A percentile compares a stretch with the other conserved stretches of the same genome.
These are phyloP conservation scores for Hymenoscyphus scutula DNA, from an alignment of 2,329 filamentous ascomycete genomes.

Conservation along the genomic window DNA sequence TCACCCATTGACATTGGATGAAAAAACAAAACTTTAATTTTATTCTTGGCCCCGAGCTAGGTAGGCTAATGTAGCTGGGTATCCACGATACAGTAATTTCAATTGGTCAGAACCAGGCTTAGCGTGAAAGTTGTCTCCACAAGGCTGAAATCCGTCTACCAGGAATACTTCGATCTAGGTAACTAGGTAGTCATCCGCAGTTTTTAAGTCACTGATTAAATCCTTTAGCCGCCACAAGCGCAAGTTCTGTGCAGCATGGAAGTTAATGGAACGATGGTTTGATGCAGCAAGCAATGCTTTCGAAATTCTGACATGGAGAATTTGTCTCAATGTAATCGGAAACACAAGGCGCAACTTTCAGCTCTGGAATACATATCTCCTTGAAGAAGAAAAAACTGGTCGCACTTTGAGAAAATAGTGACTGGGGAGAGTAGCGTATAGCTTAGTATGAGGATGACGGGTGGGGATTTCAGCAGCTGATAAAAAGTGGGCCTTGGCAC, in stretches of 20 bases:
- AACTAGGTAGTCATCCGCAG: neutral
- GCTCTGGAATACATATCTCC: too few species aligned
- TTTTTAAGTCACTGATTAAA: neutral
- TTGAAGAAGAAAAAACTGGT: too few species aligned
- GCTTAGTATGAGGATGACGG: neutral
- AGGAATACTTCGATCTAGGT: too few species aligned
- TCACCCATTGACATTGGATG: neutral
- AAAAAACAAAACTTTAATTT: neutral
- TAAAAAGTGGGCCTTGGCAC: neutral
- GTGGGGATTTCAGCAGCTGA: neutral
- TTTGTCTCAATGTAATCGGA: neutral
- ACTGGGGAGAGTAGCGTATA: neutral
- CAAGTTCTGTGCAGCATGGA: too few species aligned
- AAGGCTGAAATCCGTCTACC: neutral
- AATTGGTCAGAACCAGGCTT: neutral
- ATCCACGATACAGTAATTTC: neutral
- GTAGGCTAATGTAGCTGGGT: neutral
- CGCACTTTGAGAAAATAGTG: too few species aligned
- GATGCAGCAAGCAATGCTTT: too few species aligned
- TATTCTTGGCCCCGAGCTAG: neutral
- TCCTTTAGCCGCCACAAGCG: neutral
- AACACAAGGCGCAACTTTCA: too few species aligned
- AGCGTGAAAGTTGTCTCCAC: neutral
- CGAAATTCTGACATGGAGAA: neutral
- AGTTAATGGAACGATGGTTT: too few species aligned